Conservation (phyloP, 352 stramenopile genomes). For the Globisporangium viniferum region DNA sequence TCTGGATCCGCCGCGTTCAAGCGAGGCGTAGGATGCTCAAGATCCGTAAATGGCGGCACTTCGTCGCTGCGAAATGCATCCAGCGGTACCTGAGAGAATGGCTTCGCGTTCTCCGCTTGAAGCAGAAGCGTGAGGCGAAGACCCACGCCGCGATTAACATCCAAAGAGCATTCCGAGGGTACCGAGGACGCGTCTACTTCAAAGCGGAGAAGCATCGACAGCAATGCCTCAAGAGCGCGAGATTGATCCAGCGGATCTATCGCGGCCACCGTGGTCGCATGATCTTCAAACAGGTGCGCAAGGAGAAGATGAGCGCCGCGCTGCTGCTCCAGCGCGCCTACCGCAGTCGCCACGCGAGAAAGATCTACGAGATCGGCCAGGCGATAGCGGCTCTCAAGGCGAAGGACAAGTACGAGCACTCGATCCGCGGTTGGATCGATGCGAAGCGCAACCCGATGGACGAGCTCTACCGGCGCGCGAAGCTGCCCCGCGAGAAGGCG, state of each 20-base stretch:
- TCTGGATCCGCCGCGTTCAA: slow-evolving; percentile 42
- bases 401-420: slow-evolving; percentile 55
- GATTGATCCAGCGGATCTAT: slow-evolving; percentile 44
- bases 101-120: slow-evolving; percentile 33
- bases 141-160: slow-evolving; percentile 33
- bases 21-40: slow-evolving; percentile 39
- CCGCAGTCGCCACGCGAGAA: slow-evolving; percentile 36
- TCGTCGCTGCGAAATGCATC: slow-evolving; percentile 41
- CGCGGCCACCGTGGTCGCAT: slow-evolving; percentile 33
- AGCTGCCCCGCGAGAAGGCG: slow-evolving; percentile 41
- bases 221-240: slow-evolving; percentile 23
- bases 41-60: slow-evolving; percentile 37
- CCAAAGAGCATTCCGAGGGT: slow-evolving; percentile 48
- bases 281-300: slow-evolving; percentile 19
- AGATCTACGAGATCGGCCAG: slow-evolving; percentile 56
- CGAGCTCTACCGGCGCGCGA: slow-evolving; percentile 55
- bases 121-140: slow-evolving; percentile 32
- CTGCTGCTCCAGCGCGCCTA: slow-evolving; percentile 46
- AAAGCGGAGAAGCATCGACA: slow-evolving; percentile 27
- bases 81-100: slow-evolving; percentile 53
- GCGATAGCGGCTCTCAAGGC: slow-evolving; percentile 47
- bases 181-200: slow-evolving; percentile 29
- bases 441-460: slow-evolving; percentile 62
- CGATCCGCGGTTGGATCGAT: slow-evolving; percentile 45
- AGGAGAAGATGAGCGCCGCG: slow-evolving; percentile 35